These are phyloP conservation scores for Erysimum cheiranthoides DNA, from an alignment of 345 rosid species.

Conservation along the genomic window DNA sequence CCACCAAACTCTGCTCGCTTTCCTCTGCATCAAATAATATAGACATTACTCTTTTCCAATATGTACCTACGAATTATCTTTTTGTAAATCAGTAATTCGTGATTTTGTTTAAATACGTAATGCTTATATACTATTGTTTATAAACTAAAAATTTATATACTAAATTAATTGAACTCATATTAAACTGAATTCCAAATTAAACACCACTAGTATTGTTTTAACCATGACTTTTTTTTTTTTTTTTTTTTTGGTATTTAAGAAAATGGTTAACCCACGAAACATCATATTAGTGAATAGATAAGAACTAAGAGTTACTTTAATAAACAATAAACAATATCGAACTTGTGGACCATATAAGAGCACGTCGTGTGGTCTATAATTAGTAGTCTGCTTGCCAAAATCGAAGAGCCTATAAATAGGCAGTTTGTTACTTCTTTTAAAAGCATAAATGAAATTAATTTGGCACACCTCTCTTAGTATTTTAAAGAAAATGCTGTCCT, in stretches of 20 bases:
- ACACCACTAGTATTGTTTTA: not conserved
- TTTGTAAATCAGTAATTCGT: not conserved
- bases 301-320: conserved; percentile 27
- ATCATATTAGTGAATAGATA: conserved; percentile 41
- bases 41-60: too few species aligned
- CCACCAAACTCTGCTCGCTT: too few species aligned
- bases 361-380: conserved; percentile 51
- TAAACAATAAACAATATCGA: conserved; percentile 35
- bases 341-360: conserved; percentile 53
- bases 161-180: not conserved
- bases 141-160: not conserved
- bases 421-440: conserved; percentile 24
- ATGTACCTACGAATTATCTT: not conserved
- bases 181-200: not conserved
- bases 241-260: not conserved
- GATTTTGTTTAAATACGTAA: not conserved
- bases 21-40: too few species aligned
- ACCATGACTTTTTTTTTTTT: not conserved
- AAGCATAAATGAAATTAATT: conserved; percentile 10
- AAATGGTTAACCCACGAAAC: not conserved
- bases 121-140: not conserved
- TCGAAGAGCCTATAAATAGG: conserved; percentile 28
- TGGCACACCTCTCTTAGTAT: conserved; percentile 11
- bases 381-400: conserved; percentile 39
- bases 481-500: not conserved